Conservation (phyloP, 176 grass and related monocot genomes). For the Avena atlantica region DNA sequence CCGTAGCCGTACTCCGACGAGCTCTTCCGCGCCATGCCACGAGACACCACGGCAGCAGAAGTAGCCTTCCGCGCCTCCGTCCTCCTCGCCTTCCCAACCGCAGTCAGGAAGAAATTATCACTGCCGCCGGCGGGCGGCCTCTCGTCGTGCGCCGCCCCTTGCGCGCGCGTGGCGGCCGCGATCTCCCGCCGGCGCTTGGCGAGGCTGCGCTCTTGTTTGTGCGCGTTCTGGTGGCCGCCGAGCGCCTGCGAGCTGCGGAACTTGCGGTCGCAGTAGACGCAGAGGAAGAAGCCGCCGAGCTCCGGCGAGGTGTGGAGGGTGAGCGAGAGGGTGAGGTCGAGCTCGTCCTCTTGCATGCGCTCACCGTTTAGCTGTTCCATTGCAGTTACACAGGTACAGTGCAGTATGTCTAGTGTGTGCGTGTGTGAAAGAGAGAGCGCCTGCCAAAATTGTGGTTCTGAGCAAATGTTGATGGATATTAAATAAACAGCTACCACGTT, state of each 20-base stretch:
- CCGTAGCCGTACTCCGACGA: too few species aligned
- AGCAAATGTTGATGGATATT: neutral
- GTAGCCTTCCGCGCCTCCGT: neutral
- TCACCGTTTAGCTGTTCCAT: slow-evolving; percentile 53
- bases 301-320: slow-evolving; percentile 52
- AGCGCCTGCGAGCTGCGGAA: slow-evolving; percentile 94
- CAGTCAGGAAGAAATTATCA: neutral
- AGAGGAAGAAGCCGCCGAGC: slow-evolving; percentile 74
- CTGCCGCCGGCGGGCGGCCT: neutral
- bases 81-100: neutral
- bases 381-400: neutral
- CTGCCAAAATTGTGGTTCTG: neutral
- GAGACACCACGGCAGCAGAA: neutral
- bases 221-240: slow-evolving; percentile 95
- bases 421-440: neutral
- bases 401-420: neutral
- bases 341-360: slow-evolving; percentile 18
- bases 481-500: slow-evolving; percentile 5
- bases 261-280: slow-evolving; percentile 86
- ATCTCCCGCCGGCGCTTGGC: slow-evolving; percentile 64
- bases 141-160: slow-evolving; percentile 2
- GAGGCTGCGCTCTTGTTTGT: slow-evolving; percentile 90
- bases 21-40: neutral
- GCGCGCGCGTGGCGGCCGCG: slow-evolving; percentile 33
- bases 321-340: slow-evolving; percentile 58